Base-by-base conservation (phyloP, 768 basidiomycete species). In the Tylopilus intermedius region DNA sequence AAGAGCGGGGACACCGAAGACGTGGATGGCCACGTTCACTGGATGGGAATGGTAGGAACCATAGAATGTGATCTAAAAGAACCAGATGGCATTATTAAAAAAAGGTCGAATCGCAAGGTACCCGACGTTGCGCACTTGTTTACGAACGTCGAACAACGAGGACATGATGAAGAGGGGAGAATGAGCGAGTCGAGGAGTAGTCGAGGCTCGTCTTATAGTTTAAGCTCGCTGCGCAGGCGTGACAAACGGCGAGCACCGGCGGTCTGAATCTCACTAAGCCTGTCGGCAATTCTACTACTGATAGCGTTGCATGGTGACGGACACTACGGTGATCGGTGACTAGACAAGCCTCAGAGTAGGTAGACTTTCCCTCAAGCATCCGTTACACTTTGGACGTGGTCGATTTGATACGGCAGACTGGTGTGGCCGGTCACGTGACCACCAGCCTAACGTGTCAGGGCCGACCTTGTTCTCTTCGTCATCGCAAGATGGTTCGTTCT, bases 31-130 rank as follows among this genome's bases (percentile, higher is more conserved):
- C 58, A 97, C 72, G 67, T 98, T 98, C 56, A 82, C 71, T 26
- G 81, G 81, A 67, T 95, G 86, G 14, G 82, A 76, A 69, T 96
- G 94, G 71, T 96, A 96, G 47, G 92, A 86, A 18, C 91, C 92
- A 67, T 97, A 97, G 76, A 95, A 95, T 24, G 85, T 76, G 64
- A 97, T 79, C 92, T 96, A 55, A 24, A 18, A 47, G 54, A 54
- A 35, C 49, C 47, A 35, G 46, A 51, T 50, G 42, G 8, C 8
- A 43, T 47, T 47, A 49, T 48, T 48, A 51, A 46, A 33, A 45
- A 47, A 35, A 45, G 13, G 24, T 49, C 61, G 29, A 56, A 52
- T 53, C 49, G 39, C 46, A 42, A 48, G 24, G 45, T 15, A 11
- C 35, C 18, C 41, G 35, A 13, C n/a, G 35, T 29, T 37, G 47